Evolutionary conservation across 495 filamentous ascomycete genomes (phyloP), one percentile per base, ranked within the genome.

Genomic region (Bacidia gigantensis): DNA sequence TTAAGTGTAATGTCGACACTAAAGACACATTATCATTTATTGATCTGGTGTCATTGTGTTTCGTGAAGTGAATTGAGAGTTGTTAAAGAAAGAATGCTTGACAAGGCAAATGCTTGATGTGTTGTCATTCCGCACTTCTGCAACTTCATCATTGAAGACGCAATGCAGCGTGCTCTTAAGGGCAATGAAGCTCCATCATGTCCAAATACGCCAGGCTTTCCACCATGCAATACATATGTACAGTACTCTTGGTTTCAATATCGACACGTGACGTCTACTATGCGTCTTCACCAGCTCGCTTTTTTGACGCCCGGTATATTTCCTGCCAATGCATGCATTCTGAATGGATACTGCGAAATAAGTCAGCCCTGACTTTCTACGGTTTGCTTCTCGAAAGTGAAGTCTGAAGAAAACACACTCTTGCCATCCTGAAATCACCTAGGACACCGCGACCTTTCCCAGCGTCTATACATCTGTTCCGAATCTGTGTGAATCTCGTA

Each of bases 301-400:
- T 96, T 97, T 73, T 80, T 85, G 41, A 97, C 92, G 49, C 92
- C 92, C 0, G 92, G 92, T 32, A 98, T 64, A 51, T 88, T 80
- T 51, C 93, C 92, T n/a, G 73, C 80, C 44, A 95, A 65, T 2
- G 93, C 92, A 65, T 95, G 81, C 68, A 89, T 69, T 64, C 92
- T 75, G 72, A 98, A 97, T 71, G 87, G 85, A 71, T 74, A 98
- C 89, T 97, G 61, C 43, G 58, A 56, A 50, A 2, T 35, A 23
- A 53, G 54, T 74, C 42, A 74, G 63, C 52, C 26, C n/a, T n/a
- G n/a, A n/a, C n/a, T n/a, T n/a, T n/a, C n/a, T n/a, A n/a, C n/a
- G n/a, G n/a, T n/a, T n/a, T n/a, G n/a, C n/a, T n/a, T n/a, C n/a
- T n/a, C n/a, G n/a, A n/a, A n/a, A n/a, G n/a, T n/a, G n/a, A n/a